Evolutionary conservation across 768 basidiomycete genomes (phyloP).

Genomic region (Kwoniella sp.): DNA sequence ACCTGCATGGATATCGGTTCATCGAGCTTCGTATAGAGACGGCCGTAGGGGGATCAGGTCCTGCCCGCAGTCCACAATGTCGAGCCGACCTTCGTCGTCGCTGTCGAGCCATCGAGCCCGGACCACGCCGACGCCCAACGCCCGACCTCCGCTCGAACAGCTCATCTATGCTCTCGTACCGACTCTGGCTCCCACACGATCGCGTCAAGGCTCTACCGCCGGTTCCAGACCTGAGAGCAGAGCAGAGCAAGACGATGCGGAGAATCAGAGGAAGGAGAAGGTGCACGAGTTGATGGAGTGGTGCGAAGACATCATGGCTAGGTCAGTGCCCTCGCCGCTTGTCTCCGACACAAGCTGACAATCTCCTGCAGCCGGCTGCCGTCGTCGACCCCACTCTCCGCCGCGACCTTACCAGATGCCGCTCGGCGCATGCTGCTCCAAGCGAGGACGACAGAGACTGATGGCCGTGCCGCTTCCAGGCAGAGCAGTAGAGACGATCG

Average conservation of each 20-base stretch:
- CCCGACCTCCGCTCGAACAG: slow-evolving; percentile 36
- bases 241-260: slow-evolving; percentile 15
- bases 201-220: slow-evolving; percentile 16
- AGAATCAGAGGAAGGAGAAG: slow-evolving; percentile 26
- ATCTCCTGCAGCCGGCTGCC: slow-evolving; percentile 13
- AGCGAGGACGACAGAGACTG: slow-evolving; percentile 1
- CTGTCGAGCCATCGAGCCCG: slow-evolving; percentile 15
- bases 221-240: slow-evolving; percentile 21
- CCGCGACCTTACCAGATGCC: slow-evolving; percentile 25
- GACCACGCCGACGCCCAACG: slow-evolving; percentile 3
- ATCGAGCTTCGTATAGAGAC: neutral
- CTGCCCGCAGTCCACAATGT: neutral
- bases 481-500: slow-evolving; percentile 6
- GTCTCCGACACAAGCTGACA: neutral
- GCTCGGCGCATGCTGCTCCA: slow-evolving; percentile 22
- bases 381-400: slow-evolving; percentile 18
- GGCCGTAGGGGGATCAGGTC: neutral
- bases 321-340: slow-evolving; percentile 8
- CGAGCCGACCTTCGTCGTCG: slow-evolving; percentile 13
- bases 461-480: slow-evolving; percentile 14
- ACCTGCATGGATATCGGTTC: too few species aligned
- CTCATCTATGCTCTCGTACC: slow-evolving; percentile 36
- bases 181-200: slow-evolving; percentile 30
- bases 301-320: slow-evolving; percentile 38
- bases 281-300: slow-evolving; percentile 38